Evolutionary conservation across 2,329 filamentous ascomycete genomes (phyloP), one percentile per base, ranked within the genome.

Genomic region (Thielaviopsis musarum): DNA sequence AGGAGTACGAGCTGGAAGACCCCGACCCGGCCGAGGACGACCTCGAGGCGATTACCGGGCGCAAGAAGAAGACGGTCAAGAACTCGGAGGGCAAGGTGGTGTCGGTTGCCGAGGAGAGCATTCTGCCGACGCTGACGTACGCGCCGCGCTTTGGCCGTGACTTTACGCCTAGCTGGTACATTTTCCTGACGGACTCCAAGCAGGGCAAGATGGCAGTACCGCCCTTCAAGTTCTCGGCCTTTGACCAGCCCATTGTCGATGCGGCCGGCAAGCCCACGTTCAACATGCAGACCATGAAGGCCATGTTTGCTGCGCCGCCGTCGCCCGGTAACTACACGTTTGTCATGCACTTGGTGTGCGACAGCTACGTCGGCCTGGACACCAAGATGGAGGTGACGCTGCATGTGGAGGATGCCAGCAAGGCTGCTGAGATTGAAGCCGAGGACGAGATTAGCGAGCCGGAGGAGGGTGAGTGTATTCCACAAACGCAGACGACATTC

Each of bases 361-460:
- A 98, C 72, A 91, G 88, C 68, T 98, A 98, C 67, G 78, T 98
- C 53, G 93, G 93, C 53, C 89, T 96, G 65, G 94, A 98, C 69
- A 87, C 85, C 56, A 93, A 90, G 77, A 82, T 88, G 77, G 89
- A 96, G 68, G 88, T 95, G 28, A 90, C 87, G 1, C 78, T 98
- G 58, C 81, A 86, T 28, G 89, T 98, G 9, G 90, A 95, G 67
- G 91, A 97, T 66, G 84, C 88, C 38, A 87, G 82, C 71, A 93
- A 91, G 74, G 91, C 88, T 5, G 85, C 81, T 21, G 81, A 85
- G 65, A 84, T 95, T 68, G 81, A 82, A 57, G 87, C 84, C 54
- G 90, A 96, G 65, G 93, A 95, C 66, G 93, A 98, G 61, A 98
- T 98, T 65, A 95, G 88, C 69, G 93, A 98, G 70, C 93, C 94